Percentiles rank a stretch among this genome's conserved stretches.
Evolutionary conservation across 2,329 filamentous ascomycete genomes (phyloP).

Genomic region (Penicillium nordicum): DNA sequence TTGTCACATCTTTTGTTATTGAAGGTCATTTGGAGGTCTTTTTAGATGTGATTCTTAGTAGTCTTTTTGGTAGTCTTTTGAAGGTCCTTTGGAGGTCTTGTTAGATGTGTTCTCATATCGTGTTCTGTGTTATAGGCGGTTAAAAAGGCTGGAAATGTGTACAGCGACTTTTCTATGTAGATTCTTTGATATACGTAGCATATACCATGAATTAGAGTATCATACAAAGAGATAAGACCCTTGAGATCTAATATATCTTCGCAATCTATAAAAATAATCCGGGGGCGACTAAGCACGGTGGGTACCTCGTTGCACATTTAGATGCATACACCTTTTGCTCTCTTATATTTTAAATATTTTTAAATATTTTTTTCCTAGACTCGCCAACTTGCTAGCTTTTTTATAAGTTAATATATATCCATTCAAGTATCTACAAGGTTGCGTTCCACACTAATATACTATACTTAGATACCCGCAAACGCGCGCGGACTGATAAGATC

Average conservation of each 20-base stretch:
- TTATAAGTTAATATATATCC: too few species aligned
- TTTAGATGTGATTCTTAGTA: too few species aligned
- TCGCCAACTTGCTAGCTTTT: neutral
- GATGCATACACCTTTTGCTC: neutral
- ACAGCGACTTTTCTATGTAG: neutral
- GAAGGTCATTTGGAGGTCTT: too few species aligned
- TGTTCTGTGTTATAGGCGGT: neutral
- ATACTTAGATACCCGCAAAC: neutral
- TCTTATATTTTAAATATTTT: neutral
- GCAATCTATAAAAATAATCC: neutral
- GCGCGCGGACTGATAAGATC: conserved; percentile 7
- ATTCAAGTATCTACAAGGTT: neutral
- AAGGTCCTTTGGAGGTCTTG: neutral
- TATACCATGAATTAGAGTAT: neutral
- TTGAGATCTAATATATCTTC: neutral
- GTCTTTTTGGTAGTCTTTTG: too few species aligned
- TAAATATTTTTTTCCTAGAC: neutral
- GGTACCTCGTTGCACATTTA: neutral
- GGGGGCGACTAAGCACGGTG: neutral
- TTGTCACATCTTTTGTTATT: neutral
- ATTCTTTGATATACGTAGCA: neutral
- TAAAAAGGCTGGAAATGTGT: neutral
- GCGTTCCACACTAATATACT: neutral
- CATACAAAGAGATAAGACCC: neutral
- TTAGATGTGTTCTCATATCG: neutral